phyloP scores from a whole-genome alignment of 441 rosid genomes.

The Melastoma candidum region DNA sequence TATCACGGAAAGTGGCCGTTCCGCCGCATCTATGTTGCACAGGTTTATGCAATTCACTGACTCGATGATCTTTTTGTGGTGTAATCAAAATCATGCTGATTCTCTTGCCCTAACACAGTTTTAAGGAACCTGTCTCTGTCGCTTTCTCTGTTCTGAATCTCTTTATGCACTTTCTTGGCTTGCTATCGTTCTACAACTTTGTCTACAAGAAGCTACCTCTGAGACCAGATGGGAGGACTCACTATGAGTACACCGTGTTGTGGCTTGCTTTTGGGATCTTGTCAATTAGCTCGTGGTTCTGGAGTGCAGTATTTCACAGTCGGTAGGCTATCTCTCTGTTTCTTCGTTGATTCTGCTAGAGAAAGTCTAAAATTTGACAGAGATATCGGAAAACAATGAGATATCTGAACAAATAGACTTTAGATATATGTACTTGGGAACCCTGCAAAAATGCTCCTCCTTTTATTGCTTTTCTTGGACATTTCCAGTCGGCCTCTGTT shows the following conservation, averaged over 20 bases:
- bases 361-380: no score
- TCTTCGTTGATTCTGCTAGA: no score
- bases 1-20: constrained; percentile 99
- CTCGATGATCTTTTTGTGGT: not conserved
- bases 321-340: constrained; percentile 27
- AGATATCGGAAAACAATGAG: no score
- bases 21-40: constrained; percentile 67
- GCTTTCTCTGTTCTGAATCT: constrained; percentile 77
- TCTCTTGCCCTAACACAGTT: not conserved
- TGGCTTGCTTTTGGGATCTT: constrained; percentile 72
- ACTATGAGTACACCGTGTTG: constrained; percentile 60
- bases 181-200: constrained; percentile 78
- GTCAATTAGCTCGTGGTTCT: constrained; percentile 83
- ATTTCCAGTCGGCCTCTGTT: no score
- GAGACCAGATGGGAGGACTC: constrained; percentile 48
- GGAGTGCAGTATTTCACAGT: constrained; percentile 86
- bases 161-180: constrained; percentile 76
- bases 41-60: constrained; percentile 28
- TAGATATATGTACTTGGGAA: no score
- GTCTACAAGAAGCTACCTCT: constrained; percentile 63
- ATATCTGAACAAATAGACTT: no score
- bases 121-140: constrained; percentile 81
- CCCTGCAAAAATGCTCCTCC: no score
- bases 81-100: not conserved
- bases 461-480: no score